Evolutionary conservation across 192 early-diverging fungal species (phyloP).

Genomic region (Podila horticola): DNA sequence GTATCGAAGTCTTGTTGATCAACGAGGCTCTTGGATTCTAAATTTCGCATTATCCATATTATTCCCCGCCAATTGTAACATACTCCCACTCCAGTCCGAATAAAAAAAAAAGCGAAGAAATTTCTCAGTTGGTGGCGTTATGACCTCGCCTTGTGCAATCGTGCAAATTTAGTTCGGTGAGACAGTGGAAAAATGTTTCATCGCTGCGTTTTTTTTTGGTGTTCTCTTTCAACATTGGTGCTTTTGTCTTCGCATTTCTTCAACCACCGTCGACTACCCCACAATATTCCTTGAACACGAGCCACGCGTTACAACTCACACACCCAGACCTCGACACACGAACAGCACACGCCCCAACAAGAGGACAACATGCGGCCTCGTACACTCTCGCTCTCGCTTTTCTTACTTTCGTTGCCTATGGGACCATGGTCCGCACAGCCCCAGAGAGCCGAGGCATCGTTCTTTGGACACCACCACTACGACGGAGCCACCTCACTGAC

Average conservation of each 20-base stretch:
- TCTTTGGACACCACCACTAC: constrained; percentile 12
- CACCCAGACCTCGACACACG: not conserved
- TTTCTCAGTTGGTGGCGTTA: too few species aligned
- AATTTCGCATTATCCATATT: not conserved
- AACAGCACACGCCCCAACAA: not conserved
- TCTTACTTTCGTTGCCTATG: constrained; percentile 3
- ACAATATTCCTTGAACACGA: too few species aligned
- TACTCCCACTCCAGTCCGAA: not conserved
- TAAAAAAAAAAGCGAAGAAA: too few species aligned
- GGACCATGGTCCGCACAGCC: not conserved
- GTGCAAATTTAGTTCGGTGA: too few species aligned
- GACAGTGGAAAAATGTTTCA: too few species aligned
- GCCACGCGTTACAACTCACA: not conserved
- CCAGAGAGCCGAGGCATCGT: constrained; percentile 5
- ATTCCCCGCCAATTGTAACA: not conserved
- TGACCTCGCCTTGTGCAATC: too few species aligned
- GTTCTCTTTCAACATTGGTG: too few species aligned
- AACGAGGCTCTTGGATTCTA: constrained; percentile 47
- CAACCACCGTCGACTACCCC: too few species aligned
- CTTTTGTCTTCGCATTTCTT: too few species aligned
- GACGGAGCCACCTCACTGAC: constrained; percentile 10
- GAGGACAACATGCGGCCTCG: constrained; percentile 9
- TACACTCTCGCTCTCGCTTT: constrained; percentile 13
- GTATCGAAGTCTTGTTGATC: constrained; percentile 45
- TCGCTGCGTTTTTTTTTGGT: too few species aligned